Evolutionary conservation across 345 rosid species (phyloP), one percentile per base, ranked within the genome.

Genomic region (Reutealis trisperma): DNA sequence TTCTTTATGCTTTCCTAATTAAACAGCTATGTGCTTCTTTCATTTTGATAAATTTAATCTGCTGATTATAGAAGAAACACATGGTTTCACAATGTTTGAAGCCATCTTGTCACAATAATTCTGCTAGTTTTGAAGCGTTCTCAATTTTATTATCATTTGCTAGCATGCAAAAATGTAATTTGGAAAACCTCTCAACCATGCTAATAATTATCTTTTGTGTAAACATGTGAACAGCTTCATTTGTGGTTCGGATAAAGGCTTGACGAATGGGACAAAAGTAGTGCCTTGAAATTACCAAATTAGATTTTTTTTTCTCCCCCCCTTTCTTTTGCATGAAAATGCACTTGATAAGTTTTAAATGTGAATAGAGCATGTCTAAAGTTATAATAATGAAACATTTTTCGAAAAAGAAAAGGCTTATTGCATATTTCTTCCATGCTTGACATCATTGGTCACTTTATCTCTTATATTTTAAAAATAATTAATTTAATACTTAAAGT

Each of bases 191-290:
- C 25, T 42, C 64, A 45, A 58, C 34, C 3, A 34, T 30, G 1
- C 1, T 24, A 30, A 0, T 8, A n/a, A 8, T 42, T 34, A 5
- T 44, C 19, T 18, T 47, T 37, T 37, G 41, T 64, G 5, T 22
- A 10, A 47, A 52, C 57, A 13, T 52, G 57, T 67, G 10, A 63
- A 77, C 90, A 89, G 98, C 97, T 88, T 92, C 96, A 12, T 94
- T 94, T 41, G 97, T 94, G 75, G 77, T 93, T 63, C 90, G 98
- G 52, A 88, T 93, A 82, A 93, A 93, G 85, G 97, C 90, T 51
- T 92, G 90, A 92, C 44, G 60, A 60, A 25, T 74, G 37, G 22
- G 63, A 62, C 58, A 3, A 13, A 10, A 70, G 27, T 0, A 21
- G 21, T 30, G 15, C 4, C 14, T 51, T 25, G 78, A 75, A 47